Evolutionary conservation across 441 rosid species (phyloP), one percentile per base, ranked within the genome.

Genomic region (Monsonia emarginata): DNA sequence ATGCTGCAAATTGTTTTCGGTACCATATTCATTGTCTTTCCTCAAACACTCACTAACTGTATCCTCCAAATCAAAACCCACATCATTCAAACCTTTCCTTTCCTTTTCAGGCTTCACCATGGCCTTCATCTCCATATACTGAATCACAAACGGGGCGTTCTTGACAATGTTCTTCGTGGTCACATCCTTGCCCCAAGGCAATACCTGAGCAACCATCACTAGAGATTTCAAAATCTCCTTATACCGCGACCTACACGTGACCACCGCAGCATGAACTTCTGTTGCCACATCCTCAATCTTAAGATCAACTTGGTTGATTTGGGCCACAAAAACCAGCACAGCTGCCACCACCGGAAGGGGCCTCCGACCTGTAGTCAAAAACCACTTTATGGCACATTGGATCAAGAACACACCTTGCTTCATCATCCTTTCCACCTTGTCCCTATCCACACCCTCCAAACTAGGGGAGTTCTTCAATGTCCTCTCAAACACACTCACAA

Each of bases 181-280:
- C 10, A 91, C 81, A 73, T 91, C 88, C 76, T 86, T 82, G 21
- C 90, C 95, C 96, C 96, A 91, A 1, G 96, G 97, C 81, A 94
- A 84, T 16, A 74, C 87, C 60, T 80, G 81, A 0, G 95, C 88
- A 40, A 81, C 92, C 65, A 83, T 73, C 78, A 91, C 96, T 24
- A 88, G 88, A 31, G 71, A 76, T 76, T 78, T 84, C 61, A 78
- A 65, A 48, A 91, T 68, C 83, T 91, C 99, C 73, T 61, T 86
- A 67, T 89, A 84, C 75, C 94, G 67, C 65, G 4, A 11, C 67
- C 72, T 82, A 59, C 83, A 82, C 0, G 94, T 94, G 19, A 46
- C 32, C 32, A 81, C 85, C 0, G 63, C 66, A 26, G 82, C 75
- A 24, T 64, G 64, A 13, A 82, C 73, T 25, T 84, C 83, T 73